These are phyloP conservation scores for Keqinozyma sinolaborantium DNA, from an alignment of 1,139 yeast genomes.

Conservation along the genomic window DNA sequence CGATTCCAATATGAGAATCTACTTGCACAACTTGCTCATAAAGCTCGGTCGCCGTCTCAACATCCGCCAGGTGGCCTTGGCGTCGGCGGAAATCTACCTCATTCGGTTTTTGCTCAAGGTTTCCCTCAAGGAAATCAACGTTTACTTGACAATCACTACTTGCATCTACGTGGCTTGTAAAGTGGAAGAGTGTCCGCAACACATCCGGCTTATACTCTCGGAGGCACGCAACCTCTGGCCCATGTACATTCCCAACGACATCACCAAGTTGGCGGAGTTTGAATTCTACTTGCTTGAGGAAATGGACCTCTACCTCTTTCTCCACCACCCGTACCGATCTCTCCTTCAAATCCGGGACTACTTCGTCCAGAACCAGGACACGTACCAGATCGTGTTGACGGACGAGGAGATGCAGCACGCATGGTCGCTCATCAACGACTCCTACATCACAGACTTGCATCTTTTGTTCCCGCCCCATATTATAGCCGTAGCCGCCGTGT, in stretches of 20 bases:
- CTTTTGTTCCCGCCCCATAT: slow-evolving; percentile 85
- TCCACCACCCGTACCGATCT: slow-evolving; percentile 87
- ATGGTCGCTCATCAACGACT: slow-evolving; percentile 89
- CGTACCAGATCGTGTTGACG: slow-evolving; percentile 37
- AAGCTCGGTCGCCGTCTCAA: slow-evolving; percentile 75
- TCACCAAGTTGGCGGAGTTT: slow-evolving; percentile 91
- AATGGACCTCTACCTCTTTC: slow-evolving; percentile 71
- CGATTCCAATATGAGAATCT: slow-evolving; percentile 64
- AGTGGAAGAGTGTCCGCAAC: slow-evolving; percentile 94
- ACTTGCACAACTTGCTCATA: slow-evolving; percentile 64
- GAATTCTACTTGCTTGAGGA: slow-evolving; percentile 93
- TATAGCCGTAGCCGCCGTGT: slow-evolving; percentile 81
- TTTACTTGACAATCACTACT: slow-evolving; percentile 77
- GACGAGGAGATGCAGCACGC: slow-evolving; percentile 78
- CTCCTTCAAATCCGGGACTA: slow-evolving; percentile 58
- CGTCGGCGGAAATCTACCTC: slow-evolving; percentile 85
- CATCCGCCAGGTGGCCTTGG: slow-evolving; percentile 76
- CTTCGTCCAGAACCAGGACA: slow-evolving; percentile 20
- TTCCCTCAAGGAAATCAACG: slow-evolving; percentile 75
- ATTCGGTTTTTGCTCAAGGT: slow-evolving; percentile 71
- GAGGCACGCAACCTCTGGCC: slow-evolving; percentile 96
- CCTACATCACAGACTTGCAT: slow-evolving; percentile 83
- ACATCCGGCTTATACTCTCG: slow-evolving; percentile 73
- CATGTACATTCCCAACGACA: slow-evolving; percentile 87
- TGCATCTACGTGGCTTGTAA: slow-evolving; percentile 89